A percentile compares a stretch with the other conserved stretches of the same genome.
These are phyloP conservation scores for Monosporozyma yasuniensis DNA, from an alignment of 805 yeast species.

Conservation along the genomic window DNA sequence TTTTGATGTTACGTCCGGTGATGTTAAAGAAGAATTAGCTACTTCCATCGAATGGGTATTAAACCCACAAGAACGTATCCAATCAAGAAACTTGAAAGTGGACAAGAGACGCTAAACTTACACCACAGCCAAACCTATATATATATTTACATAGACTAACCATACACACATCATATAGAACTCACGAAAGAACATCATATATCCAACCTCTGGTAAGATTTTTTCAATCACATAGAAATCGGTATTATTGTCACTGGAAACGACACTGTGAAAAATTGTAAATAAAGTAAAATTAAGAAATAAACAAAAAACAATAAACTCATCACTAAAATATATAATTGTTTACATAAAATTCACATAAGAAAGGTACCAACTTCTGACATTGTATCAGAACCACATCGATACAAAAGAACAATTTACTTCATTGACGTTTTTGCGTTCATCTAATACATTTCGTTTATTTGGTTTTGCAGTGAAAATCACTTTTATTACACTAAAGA, in stretches of 20 bases:
- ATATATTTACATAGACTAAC: not conserved
- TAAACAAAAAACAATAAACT: conserved; percentile 2
- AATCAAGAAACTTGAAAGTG: conserved; percentile 50
- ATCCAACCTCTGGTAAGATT: not conserved
- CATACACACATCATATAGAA: not conserved
- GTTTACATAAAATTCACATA: not conserved
- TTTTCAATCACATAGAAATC: not conserved
- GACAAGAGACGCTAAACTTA: conserved; percentile 23
- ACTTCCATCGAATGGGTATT: conserved; percentile 56
- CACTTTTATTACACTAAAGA: not conserved
- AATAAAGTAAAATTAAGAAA: conserved; percentile 2
- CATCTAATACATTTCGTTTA: not conserved
- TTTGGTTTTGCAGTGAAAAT: not conserved
- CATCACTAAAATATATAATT: not conserved
- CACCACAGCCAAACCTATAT: too few relatives aligned
- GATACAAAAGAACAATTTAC: not conserved
- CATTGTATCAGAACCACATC: not conserved
- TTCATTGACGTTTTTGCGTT: not conserved
- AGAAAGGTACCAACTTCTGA: not conserved
- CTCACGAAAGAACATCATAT: not conserved
- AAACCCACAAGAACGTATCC: conserved; percentile 64
- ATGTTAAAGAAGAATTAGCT: conserved; percentile 35
- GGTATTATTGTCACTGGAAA: not conserved
- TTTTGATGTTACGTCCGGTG: conserved; percentile 25
- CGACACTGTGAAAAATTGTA: conserved; percentile 1